Base-by-base conservation (phyloP, 2,329 filamentous ascomycete species). In the Macrophomina phaseolina region DNA sequence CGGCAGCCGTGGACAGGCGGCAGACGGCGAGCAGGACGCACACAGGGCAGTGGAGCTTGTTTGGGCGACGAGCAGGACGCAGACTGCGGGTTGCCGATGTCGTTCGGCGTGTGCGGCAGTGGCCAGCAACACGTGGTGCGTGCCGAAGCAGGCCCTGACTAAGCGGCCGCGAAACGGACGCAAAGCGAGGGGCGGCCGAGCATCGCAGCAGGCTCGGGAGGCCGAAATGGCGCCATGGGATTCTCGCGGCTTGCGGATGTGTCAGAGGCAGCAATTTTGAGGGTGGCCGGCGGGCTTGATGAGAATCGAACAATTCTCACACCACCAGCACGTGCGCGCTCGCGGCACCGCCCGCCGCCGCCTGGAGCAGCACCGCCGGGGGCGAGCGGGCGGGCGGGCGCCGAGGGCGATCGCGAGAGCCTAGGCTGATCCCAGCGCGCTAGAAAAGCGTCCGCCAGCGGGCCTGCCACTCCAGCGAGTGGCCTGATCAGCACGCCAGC, bases 401-500 rank as follows among this genome's bases (percentile, higher is more conserved):
- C 34, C 55, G 23, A 34, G 56, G 56, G 56, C 58, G 58, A 62
- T 62, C 58, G 58, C 58, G 58, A 62, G 58, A 62, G 58, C 42
- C 58, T 49, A 48, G 42, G 58, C 58, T 62, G 58, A 49, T 40
- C 32, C 32, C 30, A 49, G 58, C 42, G 38, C 58, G 58, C 58
- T 62, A 62, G 58, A 62, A 62, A 62, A 62, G 38, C 23, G 23
- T 34, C 40, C 56, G 55, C 48, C 12, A 58, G 18, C n/a, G 55
- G 55, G 55, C 38, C 30, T n/a, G 14, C 11, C 11, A 38, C 36
- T 14, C 42, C 58, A 62, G 58, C 42, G 38, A 65, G 63, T 65
- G 63, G 63, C 63, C 63, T 65, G 63, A 65, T 65, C 63, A 65
- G 63, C 63, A 65, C 63, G 63, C 63, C 51, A 65, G 63, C 23